A percentile compares a stretch with the other conserved stretches of the same genome.
Conservation (phyloP, 768 basidiomycete species). For the Plicaturopsis crispa region DNA sequence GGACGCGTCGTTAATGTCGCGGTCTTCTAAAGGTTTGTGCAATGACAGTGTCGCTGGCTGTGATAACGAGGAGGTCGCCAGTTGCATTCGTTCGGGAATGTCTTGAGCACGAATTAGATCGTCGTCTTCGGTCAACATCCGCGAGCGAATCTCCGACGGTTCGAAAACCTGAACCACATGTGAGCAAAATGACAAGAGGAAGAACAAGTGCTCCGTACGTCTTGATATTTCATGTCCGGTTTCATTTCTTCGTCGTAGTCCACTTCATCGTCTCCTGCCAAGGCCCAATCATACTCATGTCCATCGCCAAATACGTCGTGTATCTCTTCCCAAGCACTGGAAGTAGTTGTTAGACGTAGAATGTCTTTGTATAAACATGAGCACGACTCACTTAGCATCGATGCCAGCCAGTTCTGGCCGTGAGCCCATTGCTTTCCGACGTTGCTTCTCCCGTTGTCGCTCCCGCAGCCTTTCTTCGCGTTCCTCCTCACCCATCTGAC, state of each 20-base stretch:
- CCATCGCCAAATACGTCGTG: slow-evolving; percentile 96
- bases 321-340: slow-evolving; percentile 91
- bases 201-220: slow-evolving; percentile 42
- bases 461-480: slow-evolving; percentile 71
- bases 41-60: slow-evolving; percentile 50
- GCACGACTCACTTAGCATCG: slow-evolving; percentile 64
- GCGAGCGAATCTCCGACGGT: slow-evolving; percentile 88
- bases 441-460: slow-evolving; percentile 51
- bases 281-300: slow-evolving; percentile 92
- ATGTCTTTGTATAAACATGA: too few species aligned
- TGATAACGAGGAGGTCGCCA: slow-evolving; percentile 81
- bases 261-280: slow-evolving; percentile 69
- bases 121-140: slow-evolving; percentile 88
- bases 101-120: slow-evolving; percentile 86
- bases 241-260: slow-evolving; percentile 48
- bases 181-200: slow-evolving; percentile 6
- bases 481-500: slow-evolving; percentile 71
- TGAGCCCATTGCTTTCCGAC: slow-evolving; percentile 57
- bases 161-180: slow-evolving; percentile 74
- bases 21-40: slow-evolving; percentile 57
- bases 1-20: slow-evolving; percentile 74
- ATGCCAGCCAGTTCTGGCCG: slow-evolving; percentile 72
- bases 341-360: slow-evolving; percentile 12
- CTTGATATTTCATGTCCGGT: slow-evolving; percentile 75
- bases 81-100: slow-evolving; percentile 93